Evolutionary conservation across 495 filamentous ascomycete genomes (phyloP).

Genomic region (Penicillium taxi): DNA sequence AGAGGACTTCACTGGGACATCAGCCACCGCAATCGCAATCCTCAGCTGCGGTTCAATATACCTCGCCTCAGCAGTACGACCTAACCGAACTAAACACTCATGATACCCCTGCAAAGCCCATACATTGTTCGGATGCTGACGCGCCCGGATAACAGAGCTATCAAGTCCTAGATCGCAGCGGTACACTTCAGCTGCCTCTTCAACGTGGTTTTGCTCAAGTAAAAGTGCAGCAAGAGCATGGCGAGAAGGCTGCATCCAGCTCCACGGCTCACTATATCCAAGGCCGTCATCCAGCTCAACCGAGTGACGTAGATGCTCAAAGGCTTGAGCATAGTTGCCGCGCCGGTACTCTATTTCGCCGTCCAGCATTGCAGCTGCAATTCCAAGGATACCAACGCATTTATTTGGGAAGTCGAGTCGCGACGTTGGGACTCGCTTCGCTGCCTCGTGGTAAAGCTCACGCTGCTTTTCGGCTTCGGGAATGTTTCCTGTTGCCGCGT

Average conservation of each 20-base stretch:
- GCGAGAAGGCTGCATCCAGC: constrained; percentile 60
- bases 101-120: constrained; percentile 62
- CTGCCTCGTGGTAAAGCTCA: constrained; percentile 36
- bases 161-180: constrained; percentile 53
- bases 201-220: constrained; percentile 50
- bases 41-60: constrained; percentile 44
- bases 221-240: constrained; percentile 59
- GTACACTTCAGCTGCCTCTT: constrained; percentile 50
- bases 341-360: constrained; percentile 59
- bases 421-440: constrained; percentile 33
- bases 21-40: constrained; percentile 45
- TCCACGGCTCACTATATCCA: constrained; percentile 60
- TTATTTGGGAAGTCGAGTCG: constrained; percentile 54
- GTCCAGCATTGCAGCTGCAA: constrained; percentile 55
- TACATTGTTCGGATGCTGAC: constrained; percentile 57
- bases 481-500: constrained; percentile 45
- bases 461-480: constrained; percentile 37
- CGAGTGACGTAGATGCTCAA: constrained; percentile 42
- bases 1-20: constrained; percentile 49
- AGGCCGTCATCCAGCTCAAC: constrained; percentile 49
- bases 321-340: constrained; percentile 46
- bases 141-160: constrained; percentile 46
- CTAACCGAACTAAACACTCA: constrained; percentile 52
- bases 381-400: constrained; percentile 45
- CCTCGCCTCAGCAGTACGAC: constrained; percentile 41